Percentiles rank a stretch among this genome's conserved stretches.
Evolutionary conservation across 352 stramenopile genomes (phyloP).

Genomic region (Globisporangium splendens): DNA sequence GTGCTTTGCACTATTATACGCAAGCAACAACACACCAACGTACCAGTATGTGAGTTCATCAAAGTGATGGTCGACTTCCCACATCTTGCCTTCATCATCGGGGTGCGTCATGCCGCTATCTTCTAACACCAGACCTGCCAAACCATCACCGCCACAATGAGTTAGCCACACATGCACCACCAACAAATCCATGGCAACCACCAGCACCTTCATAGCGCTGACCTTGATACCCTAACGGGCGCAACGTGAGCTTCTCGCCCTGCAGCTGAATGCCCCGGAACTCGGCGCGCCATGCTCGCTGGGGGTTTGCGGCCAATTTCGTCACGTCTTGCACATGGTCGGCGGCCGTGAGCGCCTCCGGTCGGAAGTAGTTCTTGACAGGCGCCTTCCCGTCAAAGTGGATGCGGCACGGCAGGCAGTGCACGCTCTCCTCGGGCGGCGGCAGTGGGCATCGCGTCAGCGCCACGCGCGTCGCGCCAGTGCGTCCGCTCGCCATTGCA

Average conservation of each 20-base stretch:
- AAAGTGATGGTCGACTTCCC: conserved; percentile 79
- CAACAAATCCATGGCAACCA: neutral
- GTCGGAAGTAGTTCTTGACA: conserved; percentile 76
- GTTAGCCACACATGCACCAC: neutral
- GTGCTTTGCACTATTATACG: too few species aligned
- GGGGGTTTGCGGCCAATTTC: conserved; percentile 16
- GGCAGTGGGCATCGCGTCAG: conserved; percentile 73
- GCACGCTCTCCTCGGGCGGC: conserved; percentile 46
- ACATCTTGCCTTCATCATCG: conserved; percentile 63
- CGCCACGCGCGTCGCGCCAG: conserved; percentile 38
- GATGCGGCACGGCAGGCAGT: conserved; percentile 76
- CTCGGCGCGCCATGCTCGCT: conserved; percentile 33
- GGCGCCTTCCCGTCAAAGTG: conserved; percentile 57
- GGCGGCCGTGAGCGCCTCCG: conserved; percentile 25
- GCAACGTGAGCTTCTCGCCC: conserved; percentile 39
- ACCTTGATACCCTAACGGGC: conserved; percentile 45
- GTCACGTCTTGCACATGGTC: conserved; percentile 25
- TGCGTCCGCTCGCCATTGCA: neutral
- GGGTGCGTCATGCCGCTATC: conserved; percentile 51
- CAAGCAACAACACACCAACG: conserved; percentile 3
- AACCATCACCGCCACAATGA: too few species aligned
- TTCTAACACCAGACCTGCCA: conserved; percentile 56
- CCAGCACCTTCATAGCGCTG: neutral
- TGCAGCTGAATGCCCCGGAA: conserved; percentile 71
- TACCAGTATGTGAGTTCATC: conserved; percentile 66